A percentile compares a stretch with the other conserved stretches of the same genome.
Evolutionary conservation across 345 rosid species (phyloP).

Genomic region (Eucalyptus erythrocorys): DNA sequence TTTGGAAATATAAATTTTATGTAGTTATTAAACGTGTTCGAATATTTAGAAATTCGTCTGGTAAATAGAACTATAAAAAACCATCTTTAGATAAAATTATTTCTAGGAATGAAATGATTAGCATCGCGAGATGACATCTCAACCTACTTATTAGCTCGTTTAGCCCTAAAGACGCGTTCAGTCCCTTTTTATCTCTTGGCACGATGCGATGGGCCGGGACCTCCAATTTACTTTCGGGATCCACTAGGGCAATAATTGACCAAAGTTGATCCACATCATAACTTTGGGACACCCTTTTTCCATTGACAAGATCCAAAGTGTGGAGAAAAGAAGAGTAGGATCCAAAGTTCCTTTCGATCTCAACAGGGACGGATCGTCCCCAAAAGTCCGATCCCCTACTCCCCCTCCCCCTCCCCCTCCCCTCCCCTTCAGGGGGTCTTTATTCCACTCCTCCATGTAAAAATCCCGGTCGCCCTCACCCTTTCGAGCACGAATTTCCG

Average conservation of each 20-base stretch:
- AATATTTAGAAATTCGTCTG: too few species aligned
- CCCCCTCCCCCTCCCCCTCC: too few species aligned
- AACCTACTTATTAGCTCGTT: background rate
- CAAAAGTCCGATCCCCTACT: background rate
- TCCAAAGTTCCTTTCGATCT: background rate
- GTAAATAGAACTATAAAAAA: rapidly evolving
- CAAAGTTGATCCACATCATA: background rate
- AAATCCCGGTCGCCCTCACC: background rate
- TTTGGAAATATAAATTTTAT: rapidly evolving
- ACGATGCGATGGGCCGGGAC: background rate
- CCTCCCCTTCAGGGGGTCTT: too few species aligned
- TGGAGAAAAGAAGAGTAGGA: background rate
- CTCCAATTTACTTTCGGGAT: background rate
- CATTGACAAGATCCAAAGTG: background rate
- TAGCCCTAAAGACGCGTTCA: background rate
- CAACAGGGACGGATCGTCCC: background rate
- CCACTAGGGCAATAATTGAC: background rate
- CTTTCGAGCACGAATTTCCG: background rate
- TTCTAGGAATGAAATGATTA: rapidly evolving
- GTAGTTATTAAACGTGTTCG: rapidly evolving
- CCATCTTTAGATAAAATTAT: rapidly evolving
- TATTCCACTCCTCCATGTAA: background rate
- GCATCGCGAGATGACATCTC: rapidly evolving
- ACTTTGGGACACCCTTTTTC: rapidly evolving
- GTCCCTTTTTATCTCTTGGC: background rate